Conservation (phyloP, 805 yeast species). For the Brettanomyces sp. region DNA sequence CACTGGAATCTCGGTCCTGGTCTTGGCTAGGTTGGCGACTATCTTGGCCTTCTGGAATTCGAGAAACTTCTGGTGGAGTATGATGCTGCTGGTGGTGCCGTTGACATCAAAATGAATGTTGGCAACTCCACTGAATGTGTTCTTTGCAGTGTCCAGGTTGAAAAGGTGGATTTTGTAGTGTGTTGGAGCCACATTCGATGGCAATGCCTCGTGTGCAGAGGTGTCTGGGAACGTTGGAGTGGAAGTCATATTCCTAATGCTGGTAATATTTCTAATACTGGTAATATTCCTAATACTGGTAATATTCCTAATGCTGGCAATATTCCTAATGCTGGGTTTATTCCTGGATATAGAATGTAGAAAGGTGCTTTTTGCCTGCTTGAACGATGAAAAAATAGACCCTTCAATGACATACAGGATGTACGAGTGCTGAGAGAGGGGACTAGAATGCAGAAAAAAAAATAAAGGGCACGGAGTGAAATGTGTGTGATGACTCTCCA, state of each 20-base stretch:
- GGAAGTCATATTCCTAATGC: background rate
- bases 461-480: too few species aligned
- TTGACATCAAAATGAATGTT: constrained; percentile 37
- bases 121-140: constrained; percentile 39
- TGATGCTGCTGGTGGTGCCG: constrained; percentile 33
- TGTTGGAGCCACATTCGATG: constrained; percentile 50
- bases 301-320: too few species aligned
- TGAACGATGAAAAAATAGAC: too few species aligned
- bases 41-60: constrained; percentile 20
- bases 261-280: too few species aligned
- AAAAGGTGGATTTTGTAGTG: constrained; percentile 58
- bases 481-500: too few species aligned
- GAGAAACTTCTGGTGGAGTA: constrained; percentile 40
- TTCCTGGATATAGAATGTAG: too few species aligned
- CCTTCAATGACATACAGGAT: too few species aligned
- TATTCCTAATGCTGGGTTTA: too few species aligned
- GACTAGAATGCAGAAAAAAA: too few species aligned
- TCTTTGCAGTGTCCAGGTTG: constrained; percentile 46
- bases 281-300: too few species aligned
- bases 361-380: too few species aligned
- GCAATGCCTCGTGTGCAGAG: constrained; percentile 39
- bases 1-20: constrained; percentile 19
- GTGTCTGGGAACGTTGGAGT: constrained; percentile 16
- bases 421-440: too few species aligned
- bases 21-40: constrained; percentile 12